A percentile compares a stretch with the other conserved stretches of the same genome.
Conservation (phyloP, 2,329 filamentous ascomycete genomes). For the Colletotrichum cereale region DNA sequence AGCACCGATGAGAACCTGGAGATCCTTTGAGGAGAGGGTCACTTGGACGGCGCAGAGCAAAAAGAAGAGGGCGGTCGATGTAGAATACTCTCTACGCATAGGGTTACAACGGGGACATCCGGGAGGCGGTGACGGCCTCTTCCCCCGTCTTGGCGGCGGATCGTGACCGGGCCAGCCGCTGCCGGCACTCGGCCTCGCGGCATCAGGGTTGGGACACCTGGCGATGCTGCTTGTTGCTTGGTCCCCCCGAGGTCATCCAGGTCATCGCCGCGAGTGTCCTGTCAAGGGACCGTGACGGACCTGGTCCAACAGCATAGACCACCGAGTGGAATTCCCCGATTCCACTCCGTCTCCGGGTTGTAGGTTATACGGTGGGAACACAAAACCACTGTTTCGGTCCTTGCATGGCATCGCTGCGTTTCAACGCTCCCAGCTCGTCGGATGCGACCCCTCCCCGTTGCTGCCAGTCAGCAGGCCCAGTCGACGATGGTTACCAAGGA, state of each 20-base stretch:
- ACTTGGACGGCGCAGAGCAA: background rate
- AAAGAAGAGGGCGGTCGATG: background rate
- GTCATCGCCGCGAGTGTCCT: background rate
- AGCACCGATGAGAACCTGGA: background rate
- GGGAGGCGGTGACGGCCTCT: constrained; percentile 4
- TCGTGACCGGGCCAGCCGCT: background rate
- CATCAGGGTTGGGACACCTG: background rate
- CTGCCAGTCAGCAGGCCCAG: background rate
- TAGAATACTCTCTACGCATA: background rate
- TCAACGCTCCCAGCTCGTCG: constrained; percentile 21
- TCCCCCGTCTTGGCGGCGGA: constrained; percentile 27
- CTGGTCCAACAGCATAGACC: background rate
- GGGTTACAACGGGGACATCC: background rate
- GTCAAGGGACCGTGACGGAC: no score
- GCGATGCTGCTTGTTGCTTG: background rate
- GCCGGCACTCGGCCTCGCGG: constrained; percentile 14
- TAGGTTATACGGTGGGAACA: constrained; percentile 17
- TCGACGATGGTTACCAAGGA: background rate
- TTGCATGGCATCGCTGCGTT: constrained; percentile 26
- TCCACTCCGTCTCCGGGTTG: background rate
- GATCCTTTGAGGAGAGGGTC: background rate
- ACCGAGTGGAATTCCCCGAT: background rate
- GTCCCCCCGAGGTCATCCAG: background rate
- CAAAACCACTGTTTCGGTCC: constrained; percentile 15
- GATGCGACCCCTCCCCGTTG: background rate